phyloP scores from a whole-genome alignment of 805 yeast species.

The Jamesozyma spencerorum region DNA sequence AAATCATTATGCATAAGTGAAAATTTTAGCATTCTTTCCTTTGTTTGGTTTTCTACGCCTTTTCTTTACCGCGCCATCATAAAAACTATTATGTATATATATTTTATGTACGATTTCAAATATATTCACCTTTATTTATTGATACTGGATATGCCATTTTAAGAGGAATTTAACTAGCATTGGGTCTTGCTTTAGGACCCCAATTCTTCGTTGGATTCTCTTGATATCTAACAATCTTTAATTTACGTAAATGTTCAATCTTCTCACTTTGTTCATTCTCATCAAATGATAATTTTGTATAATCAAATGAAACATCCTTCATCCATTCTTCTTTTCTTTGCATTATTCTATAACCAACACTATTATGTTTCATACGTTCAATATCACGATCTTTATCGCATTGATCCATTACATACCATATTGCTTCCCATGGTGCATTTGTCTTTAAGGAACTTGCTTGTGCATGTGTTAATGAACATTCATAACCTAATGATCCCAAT shows the following conservation, averaged over 20 bases:
- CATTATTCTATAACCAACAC: constrained; percentile 52
- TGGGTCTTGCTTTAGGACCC: constrained; percentile 92
- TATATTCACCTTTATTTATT: not conserved
- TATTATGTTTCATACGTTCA: constrained; percentile 37
- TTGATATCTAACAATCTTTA: constrained; percentile 81
- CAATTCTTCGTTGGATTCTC: constrained; percentile 89
- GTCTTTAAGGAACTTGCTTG: constrained; percentile 80
- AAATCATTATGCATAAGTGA: too few relatives aligned
- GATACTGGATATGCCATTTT: constrained; percentile 3
- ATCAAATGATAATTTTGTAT: constrained; percentile 41
- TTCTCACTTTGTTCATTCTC: constrained; percentile 48
- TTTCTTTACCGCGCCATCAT: too few relatives aligned
- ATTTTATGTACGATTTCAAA: not conserved
- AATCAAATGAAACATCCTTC: constrained; percentile 6
- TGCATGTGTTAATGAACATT: constrained; percentile 84
- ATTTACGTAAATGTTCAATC: constrained; percentile 53
- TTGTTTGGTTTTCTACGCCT: too few relatives aligned
- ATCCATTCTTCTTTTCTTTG: constrained; percentile 28
- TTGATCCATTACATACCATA: constrained; percentile 63
- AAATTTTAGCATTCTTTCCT: too few relatives aligned
- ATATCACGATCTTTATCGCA: constrained; percentile 41
- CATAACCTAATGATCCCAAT: constrained; percentile 71
- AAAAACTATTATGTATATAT: too few relatives aligned
- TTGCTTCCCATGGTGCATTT: constrained; percentile 72
- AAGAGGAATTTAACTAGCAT: too few relatives aligned